A percentile compares a stretch with the other conserved stretches of the same genome.
These are phyloP conservation scores for Neurospora africana DNA, from an alignment of 495 filamentous ascomycete genomes.

Conservation along the genomic window DNA sequence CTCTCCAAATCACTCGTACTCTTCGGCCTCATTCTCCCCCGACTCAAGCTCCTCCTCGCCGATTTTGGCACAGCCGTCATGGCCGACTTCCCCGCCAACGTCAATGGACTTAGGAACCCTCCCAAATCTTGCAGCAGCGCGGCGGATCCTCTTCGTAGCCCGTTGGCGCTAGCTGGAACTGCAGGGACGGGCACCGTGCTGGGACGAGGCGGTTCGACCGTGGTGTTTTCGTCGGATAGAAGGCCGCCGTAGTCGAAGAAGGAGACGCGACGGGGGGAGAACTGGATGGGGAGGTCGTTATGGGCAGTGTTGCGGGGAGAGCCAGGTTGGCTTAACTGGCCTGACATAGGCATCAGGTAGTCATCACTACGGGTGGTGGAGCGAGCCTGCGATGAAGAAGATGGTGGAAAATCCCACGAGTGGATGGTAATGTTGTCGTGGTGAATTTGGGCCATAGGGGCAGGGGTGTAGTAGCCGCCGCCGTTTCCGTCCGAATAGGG, in stretches of 20 bases:
- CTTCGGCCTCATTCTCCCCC: not conserved
- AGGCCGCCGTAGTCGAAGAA: conserved; percentile 67
- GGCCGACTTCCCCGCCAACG: not conserved
- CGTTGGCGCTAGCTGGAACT: conserved; percentile 22
- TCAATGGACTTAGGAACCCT: conserved; percentile 27
- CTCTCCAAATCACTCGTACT: conserved; percentile 11
- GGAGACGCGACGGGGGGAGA: conserved; percentile 42
- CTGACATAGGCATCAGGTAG: conserved; percentile 10
- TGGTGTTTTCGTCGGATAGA: conserved; percentile 32
- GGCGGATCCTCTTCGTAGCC: conserved; percentile 36
- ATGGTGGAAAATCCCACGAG: conserved; percentile 27
- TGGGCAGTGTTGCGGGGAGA: not conserved
- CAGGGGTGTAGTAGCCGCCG: conserved; percentile 14
- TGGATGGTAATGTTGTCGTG: conserved; percentile 18
- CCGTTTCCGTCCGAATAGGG: conserved; percentile 13
- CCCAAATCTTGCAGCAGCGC: conserved; percentile 51
- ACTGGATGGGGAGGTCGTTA: not conserved
- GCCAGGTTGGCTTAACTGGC: conserved; percentile 25
- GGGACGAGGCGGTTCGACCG: conserved; percentile 20
- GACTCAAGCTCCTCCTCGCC: conserved; percentile 6
- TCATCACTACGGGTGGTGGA: conserved; percentile 26
- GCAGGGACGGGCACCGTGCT: conserved; percentile 20
- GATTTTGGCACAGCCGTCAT: conserved; percentile 3
- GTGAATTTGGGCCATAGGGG: conserved; percentile 17
- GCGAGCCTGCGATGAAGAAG: conserved; percentile 5